Conservation (phyloP, 768 basidiomycete species). For the Fistulinella prunicolor region DNA sequence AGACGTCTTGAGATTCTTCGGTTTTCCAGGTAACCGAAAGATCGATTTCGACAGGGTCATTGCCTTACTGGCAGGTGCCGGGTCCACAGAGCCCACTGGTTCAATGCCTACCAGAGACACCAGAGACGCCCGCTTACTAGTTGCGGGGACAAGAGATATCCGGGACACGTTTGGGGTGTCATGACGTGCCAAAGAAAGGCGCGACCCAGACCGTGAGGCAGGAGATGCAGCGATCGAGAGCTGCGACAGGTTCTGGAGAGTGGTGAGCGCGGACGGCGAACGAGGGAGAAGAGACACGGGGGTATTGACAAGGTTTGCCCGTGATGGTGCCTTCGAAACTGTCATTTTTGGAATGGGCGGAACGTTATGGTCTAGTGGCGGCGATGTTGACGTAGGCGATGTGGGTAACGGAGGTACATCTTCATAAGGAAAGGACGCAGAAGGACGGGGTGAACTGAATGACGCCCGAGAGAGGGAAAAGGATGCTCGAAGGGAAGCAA, state of each 20-base stretch:
- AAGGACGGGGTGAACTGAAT: slow-evolving; percentile 27
- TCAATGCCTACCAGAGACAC: slow-evolving; percentile 24
- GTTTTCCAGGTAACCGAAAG: slow-evolving; percentile 26
- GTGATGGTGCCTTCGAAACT: slow-evolving; percentile 25
- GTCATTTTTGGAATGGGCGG: slow-evolving; percentile 3
- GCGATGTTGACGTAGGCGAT: slow-evolving; percentile 19
- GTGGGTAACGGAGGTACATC: slow-evolving; percentile 28
- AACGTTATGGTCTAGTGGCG: not conserved
- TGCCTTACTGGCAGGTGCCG: not conserved
- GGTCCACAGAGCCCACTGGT: slow-evolving; percentile 8
- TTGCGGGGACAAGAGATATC: slow-evolving; percentile 22
- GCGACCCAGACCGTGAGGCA: slow-evolving; percentile 19
- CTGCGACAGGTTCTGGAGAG: slow-evolving; percentile 23
- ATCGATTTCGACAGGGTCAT: slow-evolving; percentile 28
- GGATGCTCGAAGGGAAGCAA: slow-evolving; percentile 30
- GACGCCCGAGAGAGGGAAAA: slow-evolving; percentile 31
- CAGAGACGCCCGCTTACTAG: slow-evolving; percentile 28
- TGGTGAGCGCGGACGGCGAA: slow-evolving; percentile 26
- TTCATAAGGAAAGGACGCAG: slow-evolving; percentile 14
- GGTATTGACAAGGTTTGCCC: slow-evolving; percentile 6
- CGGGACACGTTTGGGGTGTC: slow-evolving; percentile 13
- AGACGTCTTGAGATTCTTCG: slow-evolving; percentile 22
- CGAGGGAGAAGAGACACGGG: slow-evolving; percentile 28
- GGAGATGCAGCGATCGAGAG: slow-evolving; percentile 15
- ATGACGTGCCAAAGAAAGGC: slow-evolving; percentile 10